Percentiles rank a stretch among this genome's conserved stretches.
These are phyloP conservation scores for Aegilops speltoides DNA, from an alignment of 176 grass and related monocot species.

Conservation along the genomic window DNA sequence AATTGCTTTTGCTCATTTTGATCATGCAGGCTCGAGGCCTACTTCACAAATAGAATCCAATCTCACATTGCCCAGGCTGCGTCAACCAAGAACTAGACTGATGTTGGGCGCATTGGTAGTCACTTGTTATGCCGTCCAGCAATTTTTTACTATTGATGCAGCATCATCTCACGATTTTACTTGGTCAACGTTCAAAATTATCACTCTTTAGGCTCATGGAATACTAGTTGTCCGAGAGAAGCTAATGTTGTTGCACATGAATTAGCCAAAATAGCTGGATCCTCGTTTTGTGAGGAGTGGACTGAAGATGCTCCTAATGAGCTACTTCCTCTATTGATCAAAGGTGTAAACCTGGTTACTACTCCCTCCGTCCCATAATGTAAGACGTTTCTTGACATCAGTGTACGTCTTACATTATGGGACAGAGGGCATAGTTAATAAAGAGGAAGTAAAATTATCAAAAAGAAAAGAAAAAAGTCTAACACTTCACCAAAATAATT, in stretches of 20 bases:
- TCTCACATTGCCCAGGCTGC: slow-evolving; percentile 51
- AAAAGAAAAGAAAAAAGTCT: too few species aligned
- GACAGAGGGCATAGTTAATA: too few species aligned
- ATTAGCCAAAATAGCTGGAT: too few species aligned
- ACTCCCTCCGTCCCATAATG: too few species aligned
- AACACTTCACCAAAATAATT: neutral
- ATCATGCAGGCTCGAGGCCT: slow-evolving; percentile 68
- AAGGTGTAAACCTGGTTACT: too few species aligned
- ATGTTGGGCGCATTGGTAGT: neutral
- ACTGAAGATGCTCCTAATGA: too few species aligned
- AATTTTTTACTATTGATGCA: slow-evolving; percentile 3
- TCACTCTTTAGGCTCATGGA: neutral
- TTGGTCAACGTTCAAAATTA: neutral
- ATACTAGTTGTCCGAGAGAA: neutral
- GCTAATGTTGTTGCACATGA: too few species aligned
- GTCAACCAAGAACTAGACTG: slow-evolving; percentile 64
- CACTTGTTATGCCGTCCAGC: neutral
- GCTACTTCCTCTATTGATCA: too few species aligned
- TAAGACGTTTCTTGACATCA: too few species aligned
- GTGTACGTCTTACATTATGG: too few species aligned
- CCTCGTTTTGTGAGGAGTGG: too few species aligned
- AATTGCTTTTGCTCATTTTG: slow-evolving; percentile 9
- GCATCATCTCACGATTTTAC: neutral
- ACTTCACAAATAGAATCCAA: slow-evolving; percentile 69
- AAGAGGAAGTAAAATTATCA: too few species aligned